Conservation (phyloP, 768 basidiomycete genomes). For the Lactarius quietus region DNA sequence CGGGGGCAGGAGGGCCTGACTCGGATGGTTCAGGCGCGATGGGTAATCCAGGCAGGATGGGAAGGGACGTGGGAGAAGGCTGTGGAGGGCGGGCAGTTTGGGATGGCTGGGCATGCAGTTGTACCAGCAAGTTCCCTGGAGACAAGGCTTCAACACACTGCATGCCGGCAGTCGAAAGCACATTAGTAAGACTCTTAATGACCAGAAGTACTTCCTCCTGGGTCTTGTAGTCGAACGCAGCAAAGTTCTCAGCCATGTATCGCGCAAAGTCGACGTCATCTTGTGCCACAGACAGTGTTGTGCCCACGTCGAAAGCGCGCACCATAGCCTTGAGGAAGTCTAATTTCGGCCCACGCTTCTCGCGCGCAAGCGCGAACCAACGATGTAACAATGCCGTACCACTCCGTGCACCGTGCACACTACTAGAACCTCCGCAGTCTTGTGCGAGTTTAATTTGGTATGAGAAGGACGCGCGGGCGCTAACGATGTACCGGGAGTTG, state of each 20-base stretch:
- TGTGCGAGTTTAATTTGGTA: slow-evolving; percentile 65
- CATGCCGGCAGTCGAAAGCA: slow-evolving; percentile 76
- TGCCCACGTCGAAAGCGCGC: slow-evolving; percentile 76
- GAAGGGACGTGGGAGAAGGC: too few species aligned
- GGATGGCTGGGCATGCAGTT: slow-evolving; percentile 43
- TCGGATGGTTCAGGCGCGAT: not conserved
- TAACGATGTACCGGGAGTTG: slow-evolving; percentile 79
- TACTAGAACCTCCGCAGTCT: slow-evolving; percentile 28
- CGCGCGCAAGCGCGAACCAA: slow-evolving; percentile 90
- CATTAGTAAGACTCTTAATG: slow-evolving; percentile 69
- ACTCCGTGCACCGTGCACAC: slow-evolving; percentile 48
- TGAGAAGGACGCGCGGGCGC: slow-evolving; percentile 75
- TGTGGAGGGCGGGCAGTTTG: not conserved
- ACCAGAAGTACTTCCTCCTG: slow-evolving; percentile 90
- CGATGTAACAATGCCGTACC: slow-evolving; percentile 71
- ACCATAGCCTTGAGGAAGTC: slow-evolving; percentile 85
- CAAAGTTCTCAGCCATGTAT: slow-evolving; percentile 94
- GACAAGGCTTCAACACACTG: slow-evolving; percentile 74
- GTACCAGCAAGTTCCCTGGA: slow-evolving; percentile 64
- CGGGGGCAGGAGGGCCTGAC: not conserved
- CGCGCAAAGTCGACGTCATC: slow-evolving; percentile 82
- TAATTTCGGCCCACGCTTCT: slow-evolving; percentile 81
- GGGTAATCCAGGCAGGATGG: not conserved
- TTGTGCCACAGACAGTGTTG: slow-evolving; percentile 56
- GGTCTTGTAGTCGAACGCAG: slow-evolving; percentile 90